These are phyloP conservation scores for Prunus mongolica DNA, from an alignment of 306 rosid genomes.

Conservation along the genomic window DNA sequence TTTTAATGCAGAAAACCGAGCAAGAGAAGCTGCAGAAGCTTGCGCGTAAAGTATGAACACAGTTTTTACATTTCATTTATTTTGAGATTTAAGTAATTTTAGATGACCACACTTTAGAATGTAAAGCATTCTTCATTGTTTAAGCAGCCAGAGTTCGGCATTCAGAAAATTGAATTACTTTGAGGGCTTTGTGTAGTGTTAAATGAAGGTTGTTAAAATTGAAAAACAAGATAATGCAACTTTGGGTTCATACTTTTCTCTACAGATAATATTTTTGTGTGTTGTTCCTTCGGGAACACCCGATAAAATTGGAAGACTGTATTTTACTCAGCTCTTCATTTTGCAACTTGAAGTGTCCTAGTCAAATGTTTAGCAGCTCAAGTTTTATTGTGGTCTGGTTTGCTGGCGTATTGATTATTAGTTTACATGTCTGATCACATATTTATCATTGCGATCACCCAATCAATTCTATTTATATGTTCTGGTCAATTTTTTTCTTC, in stretches of 20 bases:
- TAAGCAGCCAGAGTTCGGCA: neutral
- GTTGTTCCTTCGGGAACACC: neutral
- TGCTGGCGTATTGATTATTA: neutral
- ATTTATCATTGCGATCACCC: neutral
- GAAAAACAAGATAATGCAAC: neutral
- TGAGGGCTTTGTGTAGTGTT: neutral
- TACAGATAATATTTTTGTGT: neutral
- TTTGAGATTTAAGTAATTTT: neutral
- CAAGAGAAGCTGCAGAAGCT: constrained; percentile 86
- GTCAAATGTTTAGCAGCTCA: neutral
- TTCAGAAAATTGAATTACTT: neutral
- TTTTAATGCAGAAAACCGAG: constrained; percentile 65
- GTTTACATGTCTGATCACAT: neutral
- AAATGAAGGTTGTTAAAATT: neutral
- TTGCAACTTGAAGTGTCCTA: neutral
- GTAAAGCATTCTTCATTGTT: neutral
- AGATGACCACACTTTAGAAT: neutral
- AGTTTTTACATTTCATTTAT: neutral
- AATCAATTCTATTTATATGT: neutral
- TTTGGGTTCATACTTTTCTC: neutral
- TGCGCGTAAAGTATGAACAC: constrained; percentile 67
- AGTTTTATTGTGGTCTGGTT: neutral
- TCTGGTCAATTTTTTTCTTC: neutral
- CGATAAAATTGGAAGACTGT: neutral
- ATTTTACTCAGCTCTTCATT: neutral